Percentiles rank a stretch among this genome's conserved stretches.
Evolutionary conservation across 176 grass and related monocot species (phyloP).

Genomic region (Eremochloa ophiuroides): DNA sequence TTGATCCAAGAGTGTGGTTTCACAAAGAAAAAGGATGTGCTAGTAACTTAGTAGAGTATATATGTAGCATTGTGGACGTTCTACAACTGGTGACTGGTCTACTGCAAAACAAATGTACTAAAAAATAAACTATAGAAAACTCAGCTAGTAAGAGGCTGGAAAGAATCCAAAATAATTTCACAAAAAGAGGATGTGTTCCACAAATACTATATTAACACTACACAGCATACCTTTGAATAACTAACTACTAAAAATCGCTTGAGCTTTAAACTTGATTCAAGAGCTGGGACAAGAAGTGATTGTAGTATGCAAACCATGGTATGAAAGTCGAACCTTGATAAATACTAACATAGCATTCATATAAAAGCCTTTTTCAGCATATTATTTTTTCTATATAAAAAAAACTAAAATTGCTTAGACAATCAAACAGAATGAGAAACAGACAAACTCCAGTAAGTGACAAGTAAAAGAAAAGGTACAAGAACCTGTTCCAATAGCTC

Average conservation of each 20-base stretch:
- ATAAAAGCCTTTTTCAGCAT: background rate
- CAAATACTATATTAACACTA: background rate
- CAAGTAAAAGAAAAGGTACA: background rate
- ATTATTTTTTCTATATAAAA: background rate
- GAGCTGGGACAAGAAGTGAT: background rate
- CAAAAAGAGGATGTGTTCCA: background rate
- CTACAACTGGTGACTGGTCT: background rate
- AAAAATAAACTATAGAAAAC: background rate
- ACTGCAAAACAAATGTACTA: background rate
- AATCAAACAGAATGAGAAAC: background rate
- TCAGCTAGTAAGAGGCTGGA: background rate
- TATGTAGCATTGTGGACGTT: background rate
- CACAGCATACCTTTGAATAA: background rate
- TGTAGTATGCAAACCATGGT: background rate
- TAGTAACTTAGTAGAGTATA: background rate
- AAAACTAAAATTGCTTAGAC: background rate
- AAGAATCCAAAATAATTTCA: background rate
- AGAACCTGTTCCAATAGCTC: conserved; percentile 86
- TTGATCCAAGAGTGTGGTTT: background rate
- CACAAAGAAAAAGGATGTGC: background rate
- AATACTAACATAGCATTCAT: conserved; percentile 13
- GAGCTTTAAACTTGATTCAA: background rate
- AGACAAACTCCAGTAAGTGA: background rate
- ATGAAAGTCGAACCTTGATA: background rate
- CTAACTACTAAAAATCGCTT: background rate